phyloP scores from a whole-genome alignment of 2,329 filamentous ascomycete genomes.

The Colletotrichum kahawae region DNA sequence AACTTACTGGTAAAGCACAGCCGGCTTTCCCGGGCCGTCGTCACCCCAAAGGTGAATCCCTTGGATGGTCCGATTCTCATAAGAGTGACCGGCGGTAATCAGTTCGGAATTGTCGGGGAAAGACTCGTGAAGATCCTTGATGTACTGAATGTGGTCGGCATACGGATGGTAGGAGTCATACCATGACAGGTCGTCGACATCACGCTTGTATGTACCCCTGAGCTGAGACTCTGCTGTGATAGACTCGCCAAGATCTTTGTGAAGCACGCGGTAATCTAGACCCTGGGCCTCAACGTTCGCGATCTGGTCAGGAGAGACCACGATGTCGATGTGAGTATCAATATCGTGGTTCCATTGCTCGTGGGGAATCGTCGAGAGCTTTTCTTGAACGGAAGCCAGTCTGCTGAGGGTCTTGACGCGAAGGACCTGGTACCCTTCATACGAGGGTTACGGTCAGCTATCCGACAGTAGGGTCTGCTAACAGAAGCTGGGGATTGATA shows the following conservation, averaged over 20 bases:
- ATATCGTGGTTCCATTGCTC: slow-evolving; percentile 29
- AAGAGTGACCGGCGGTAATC: slow-evolving; percentile 48
- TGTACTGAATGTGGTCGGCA: slow-evolving; percentile 52
- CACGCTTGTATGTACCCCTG: slow-evolving; percentile 17
- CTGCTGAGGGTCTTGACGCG: slow-evolving; percentile 30
- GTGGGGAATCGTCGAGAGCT: slow-evolving; percentile 26
- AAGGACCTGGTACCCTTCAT: slow-evolving; percentile 51
- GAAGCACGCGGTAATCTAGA: slow-evolving; percentile 25
- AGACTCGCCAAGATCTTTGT: slow-evolving; percentile 29
- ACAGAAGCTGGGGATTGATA: too few relatives aligned
- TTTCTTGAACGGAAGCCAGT: slow-evolving; percentile 16
- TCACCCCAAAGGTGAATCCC: slow-evolving; percentile 58
- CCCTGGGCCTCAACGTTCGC: slow-evolving; percentile 26
- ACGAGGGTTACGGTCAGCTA: too few relatives aligned
- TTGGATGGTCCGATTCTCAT: slow-evolving; percentile 57
- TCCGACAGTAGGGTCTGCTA: too few relatives aligned
- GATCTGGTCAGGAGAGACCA: slow-evolving; percentile 28
- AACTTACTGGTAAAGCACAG: slow-evolving; percentile 47
- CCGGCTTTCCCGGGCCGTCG: slow-evolving; percentile 48
- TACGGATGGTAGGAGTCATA: slow-evolving; percentile 57
- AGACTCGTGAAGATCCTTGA: slow-evolving; percentile 43
- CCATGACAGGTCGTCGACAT: slow-evolving; percentile 44
- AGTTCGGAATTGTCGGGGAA: slow-evolving; percentile 52
- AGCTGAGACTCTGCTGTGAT: slow-evolving; percentile 25
- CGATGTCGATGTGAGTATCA: slow-evolving; percentile 28